phyloP scores from a whole-genome alignment of 2,329 filamentous ascomycete genomes.

The Cadophora malorum region DNA sequence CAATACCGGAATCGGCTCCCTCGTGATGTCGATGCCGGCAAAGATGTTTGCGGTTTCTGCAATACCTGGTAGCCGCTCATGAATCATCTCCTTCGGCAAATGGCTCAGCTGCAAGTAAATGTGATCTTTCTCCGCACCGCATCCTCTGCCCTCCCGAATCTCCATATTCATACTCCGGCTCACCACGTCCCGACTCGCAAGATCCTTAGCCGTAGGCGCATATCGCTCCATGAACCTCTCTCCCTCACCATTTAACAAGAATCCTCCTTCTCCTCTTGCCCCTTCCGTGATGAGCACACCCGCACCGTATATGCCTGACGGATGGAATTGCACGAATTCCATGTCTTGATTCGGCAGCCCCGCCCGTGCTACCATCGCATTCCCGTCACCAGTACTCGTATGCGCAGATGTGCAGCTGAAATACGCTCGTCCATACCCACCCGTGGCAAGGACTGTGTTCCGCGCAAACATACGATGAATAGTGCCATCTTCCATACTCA shows the following conservation, averaged over 20 bases:
- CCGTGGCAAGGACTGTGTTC: conserved; percentile 57
- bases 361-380: conserved; percentile 56
- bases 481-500: conserved; percentile 57
- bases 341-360: conserved; percentile 57
- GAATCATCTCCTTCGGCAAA: conserved; percentile 53
- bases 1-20: conserved; percentile 55
- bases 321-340: conserved; percentile 59
- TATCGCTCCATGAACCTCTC: conserved; percentile 60
- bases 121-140: conserved; percentile 54
- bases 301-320: conserved; percentile 57
- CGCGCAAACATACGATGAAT: conserved; percentile 53
- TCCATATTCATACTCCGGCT: conserved; percentile 3
- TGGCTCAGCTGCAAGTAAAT: conserved; percentile 56
- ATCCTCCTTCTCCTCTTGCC: conserved; percentile 56
- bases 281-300: conserved; percentile 58
- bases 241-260: conserved; percentile 55
- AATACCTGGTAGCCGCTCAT: conserved; percentile 55
- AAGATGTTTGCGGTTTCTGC: conserved; percentile 58
- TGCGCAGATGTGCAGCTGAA: conserved; percentile 57
- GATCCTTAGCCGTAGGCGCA: conserved; percentile 56
- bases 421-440: conserved; percentile 57
- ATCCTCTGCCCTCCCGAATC: neutral
- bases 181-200: conserved; percentile 46
- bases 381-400: conserved; percentile 57
- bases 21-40: conserved; percentile 56